Evolutionary conservation across 208 protist species (phyloP).

Genomic region (Wallacemonas collosoma): DNA sequence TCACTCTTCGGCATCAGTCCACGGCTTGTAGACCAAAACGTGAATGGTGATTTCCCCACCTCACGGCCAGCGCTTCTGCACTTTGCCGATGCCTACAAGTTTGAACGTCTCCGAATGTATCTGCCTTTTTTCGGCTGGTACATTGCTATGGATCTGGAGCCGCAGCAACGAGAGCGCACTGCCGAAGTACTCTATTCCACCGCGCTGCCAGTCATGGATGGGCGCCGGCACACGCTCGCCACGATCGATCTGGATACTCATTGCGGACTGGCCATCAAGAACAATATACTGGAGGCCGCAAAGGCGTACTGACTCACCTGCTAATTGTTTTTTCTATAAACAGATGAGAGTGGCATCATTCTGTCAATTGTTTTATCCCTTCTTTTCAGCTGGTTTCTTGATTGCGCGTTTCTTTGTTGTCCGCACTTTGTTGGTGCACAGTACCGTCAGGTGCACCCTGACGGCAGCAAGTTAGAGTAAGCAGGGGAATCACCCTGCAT

Average conservation of each 20-base stretch:
- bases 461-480: no score
- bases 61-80: neutral
- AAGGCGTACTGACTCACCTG: neutral
- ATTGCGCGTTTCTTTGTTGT: no score
- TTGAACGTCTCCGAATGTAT: neutral
- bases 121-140: conserved; percentile 12
- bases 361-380: no score
- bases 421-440: no score
- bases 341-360: neutral
- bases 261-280: neutral
- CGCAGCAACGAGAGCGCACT: neutral
- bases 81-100: conserved; percentile 8
- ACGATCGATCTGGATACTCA: neutral
- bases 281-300: neutral
- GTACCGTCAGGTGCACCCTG: no score
- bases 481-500: no score
- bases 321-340: neutral
- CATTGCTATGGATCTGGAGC: conserved; percentile 9
- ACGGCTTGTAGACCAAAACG: neutral
- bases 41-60: neutral
- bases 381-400: no score
- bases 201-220: neutral
- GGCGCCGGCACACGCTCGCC: neutral
- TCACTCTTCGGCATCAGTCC: conserved; percentile 2
- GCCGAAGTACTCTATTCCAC: neutral